Evolutionary conservation across 228 moss, liverwort and hornwort species (phyloP).

Genomic region (Sphagnum magellanicum): DNA sequence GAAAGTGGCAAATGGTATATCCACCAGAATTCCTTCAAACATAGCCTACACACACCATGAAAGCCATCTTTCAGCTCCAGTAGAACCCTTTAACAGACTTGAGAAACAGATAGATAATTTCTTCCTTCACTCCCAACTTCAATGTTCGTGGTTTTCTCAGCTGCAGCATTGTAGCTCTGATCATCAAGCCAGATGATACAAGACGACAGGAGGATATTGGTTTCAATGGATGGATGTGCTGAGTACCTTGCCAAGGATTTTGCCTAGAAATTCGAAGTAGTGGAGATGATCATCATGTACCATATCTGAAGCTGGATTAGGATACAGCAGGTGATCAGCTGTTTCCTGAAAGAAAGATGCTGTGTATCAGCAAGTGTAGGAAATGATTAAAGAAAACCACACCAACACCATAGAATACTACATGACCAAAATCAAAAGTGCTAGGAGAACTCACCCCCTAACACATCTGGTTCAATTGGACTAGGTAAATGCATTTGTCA

Average conservation of each 20-base stretch:
- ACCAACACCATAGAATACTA: too few relatives aligned
- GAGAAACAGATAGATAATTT: background rate
- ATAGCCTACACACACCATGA: constrained; percentile 59
- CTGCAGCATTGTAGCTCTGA: background rate
- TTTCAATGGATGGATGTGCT: background rate
- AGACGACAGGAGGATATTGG: too few relatives aligned
- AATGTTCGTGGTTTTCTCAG: background rate
- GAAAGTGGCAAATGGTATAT: constrained; percentile 97
- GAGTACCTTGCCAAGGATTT: constrained; percentile 89
- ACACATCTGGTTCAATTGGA: too few relatives aligned
- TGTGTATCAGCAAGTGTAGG: too few relatives aligned
- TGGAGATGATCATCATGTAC: constrained; percentile 95
- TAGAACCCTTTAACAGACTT: background rate
- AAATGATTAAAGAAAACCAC: too few relatives aligned
- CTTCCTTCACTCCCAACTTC: background rate
- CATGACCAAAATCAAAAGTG: too few relatives aligned
- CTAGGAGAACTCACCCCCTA: too few relatives aligned
- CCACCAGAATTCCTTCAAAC: constrained; percentile 98
- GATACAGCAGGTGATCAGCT: constrained; percentile 88
- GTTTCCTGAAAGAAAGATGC: constrained; percentile 65
- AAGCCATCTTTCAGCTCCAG: background rate
- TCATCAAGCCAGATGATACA: background rate
- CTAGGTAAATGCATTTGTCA: too few relatives aligned
- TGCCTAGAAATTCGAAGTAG: constrained; percentile 97
- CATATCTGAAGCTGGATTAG: constrained; percentile 95